Conservation (phyloP, 208 protist species). For the Trypanosoma scelopori region DNA sequence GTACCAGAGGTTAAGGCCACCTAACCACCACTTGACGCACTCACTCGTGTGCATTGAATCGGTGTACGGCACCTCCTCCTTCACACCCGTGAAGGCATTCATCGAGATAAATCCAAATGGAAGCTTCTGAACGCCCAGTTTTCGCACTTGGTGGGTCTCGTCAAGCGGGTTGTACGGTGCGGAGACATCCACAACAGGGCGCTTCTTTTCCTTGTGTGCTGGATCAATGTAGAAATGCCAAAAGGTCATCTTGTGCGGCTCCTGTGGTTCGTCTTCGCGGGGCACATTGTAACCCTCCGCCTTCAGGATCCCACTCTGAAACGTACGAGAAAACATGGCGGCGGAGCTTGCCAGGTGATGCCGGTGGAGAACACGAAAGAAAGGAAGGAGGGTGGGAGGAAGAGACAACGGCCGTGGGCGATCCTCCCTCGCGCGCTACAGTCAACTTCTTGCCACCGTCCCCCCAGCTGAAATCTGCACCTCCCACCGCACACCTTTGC, state of each 20-base stretch:
- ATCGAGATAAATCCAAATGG: constrained; percentile 59
- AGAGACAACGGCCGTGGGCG: no score
- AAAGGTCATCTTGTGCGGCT: constrained; percentile 54
- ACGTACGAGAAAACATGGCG: constrained; percentile 60
- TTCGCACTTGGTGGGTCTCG: constrained; percentile 74
- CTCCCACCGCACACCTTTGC: not conserved
- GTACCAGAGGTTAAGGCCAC: constrained; percentile 60
- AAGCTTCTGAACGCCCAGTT: constrained; percentile 68
- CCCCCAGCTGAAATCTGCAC: not conserved
- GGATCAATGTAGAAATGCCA: constrained; percentile 67
- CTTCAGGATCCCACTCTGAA: constrained; percentile 55
- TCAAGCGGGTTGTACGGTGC: constrained; percentile 75
- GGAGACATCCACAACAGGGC: constrained; percentile 73
- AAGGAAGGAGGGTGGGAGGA: no score
- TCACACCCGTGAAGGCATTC: constrained; percentile 63
- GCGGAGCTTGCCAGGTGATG: not conserved
- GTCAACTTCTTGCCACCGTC: no score
- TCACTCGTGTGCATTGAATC: constrained; percentile 74
- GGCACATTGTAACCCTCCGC: constrained; percentile 57
- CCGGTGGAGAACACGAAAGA: no score
- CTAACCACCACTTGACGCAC: constrained; percentile 67
- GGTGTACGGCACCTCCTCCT: constrained; percentile 84
- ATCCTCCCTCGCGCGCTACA: no score
- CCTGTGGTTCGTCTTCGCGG: constrained; percentile 30
- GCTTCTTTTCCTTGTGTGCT: constrained; percentile 27